A percentile compares a stretch with the other conserved stretches of the same genome.
These are phyloP conservation scores for Gymnopus androsaceus DNA, from an alignment of 1,284 basidiomycete genomes.

Conservation along the genomic window DNA sequence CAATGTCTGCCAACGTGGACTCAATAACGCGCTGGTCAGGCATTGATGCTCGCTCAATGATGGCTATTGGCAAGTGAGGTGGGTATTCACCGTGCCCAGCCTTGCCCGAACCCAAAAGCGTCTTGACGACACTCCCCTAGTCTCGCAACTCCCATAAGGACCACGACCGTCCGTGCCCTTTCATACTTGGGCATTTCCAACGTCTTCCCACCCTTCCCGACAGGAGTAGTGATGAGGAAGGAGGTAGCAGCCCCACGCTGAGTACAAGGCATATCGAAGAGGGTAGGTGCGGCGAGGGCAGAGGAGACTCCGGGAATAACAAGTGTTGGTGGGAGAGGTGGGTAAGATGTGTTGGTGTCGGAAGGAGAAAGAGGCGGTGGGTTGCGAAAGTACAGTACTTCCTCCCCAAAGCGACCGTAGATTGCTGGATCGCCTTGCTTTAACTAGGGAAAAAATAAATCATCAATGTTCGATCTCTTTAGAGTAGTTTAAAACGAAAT, in stretches of 20 bases:
- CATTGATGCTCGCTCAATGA: constrained; percentile 91
- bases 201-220: constrained; percentile 85
- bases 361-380: constrained; percentile 59
- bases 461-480: not conserved
- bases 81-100: constrained; percentile 63
- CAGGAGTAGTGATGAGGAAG: constrained; percentile 90
- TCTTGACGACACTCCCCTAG: constrained; percentile 71
- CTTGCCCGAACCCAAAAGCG: constrained; percentile 42
- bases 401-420: constrained; percentile 93
- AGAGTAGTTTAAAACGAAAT: not conserved
- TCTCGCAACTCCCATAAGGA: constrained; percentile 95
- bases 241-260: constrained; percentile 93
- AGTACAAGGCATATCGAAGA: constrained; percentile 91
- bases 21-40: constrained; percentile 87
- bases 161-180: constrained; percentile 75
- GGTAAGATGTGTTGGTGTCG: constrained; percentile 29
- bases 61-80: constrained; percentile 78
- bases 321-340: constrained; percentile 70
- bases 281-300: constrained; percentile 86
- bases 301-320: constrained; percentile 91
- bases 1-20: constrained; percentile 78
- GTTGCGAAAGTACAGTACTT: constrained; percentile 87
- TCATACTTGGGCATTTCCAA: constrained; percentile 88
- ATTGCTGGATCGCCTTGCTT: constrained; percentile 98
- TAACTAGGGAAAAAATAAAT: constrained; percentile 47